phyloP scores from a whole-genome alignment of 2,329 filamentous ascomycete genomes.

The Tolypocladium guangdongense region DNA sequence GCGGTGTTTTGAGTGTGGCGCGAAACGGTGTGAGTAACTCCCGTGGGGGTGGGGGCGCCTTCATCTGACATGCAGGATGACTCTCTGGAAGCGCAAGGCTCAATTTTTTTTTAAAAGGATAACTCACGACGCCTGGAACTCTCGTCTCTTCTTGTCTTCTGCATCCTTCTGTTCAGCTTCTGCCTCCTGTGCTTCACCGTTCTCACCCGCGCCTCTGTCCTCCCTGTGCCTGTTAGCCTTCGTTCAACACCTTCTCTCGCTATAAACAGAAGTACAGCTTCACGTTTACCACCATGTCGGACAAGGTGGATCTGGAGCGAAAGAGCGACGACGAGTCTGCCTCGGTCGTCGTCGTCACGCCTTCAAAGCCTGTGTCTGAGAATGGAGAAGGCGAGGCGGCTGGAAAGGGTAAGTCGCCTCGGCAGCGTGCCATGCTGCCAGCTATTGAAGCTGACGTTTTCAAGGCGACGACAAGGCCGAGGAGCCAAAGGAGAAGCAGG shows the following conservation, averaged over 20 bases:
- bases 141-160: background rate
- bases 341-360: constrained; percentile 3
- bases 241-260: too few species aligned
- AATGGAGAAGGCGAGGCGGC: background rate
- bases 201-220: background rate
- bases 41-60: background rate
- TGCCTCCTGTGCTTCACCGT: background rate
- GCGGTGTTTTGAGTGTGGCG: background rate
- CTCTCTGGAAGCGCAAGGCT: background rate
- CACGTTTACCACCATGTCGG: background rate
- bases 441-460: background rate
- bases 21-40: background rate
- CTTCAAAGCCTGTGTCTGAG: background rate
- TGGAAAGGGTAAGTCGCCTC: background rate
- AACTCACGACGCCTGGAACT: too few species aligned
- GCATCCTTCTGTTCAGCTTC: background rate
- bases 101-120: background rate
- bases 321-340: constrained; percentile 1
- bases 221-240: background rate
- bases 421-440: background rate
- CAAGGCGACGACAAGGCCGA: background rate
- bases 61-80: background rate
- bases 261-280: background rate
- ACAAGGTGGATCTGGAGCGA: background rate
- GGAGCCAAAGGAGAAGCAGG: constrained; percentile 9